Percentiles rank a stretch among this genome's conserved stretches.
phyloP scores from a whole-genome alignment of 139 green algal species.

The Zygnema cylindricum region DNA sequence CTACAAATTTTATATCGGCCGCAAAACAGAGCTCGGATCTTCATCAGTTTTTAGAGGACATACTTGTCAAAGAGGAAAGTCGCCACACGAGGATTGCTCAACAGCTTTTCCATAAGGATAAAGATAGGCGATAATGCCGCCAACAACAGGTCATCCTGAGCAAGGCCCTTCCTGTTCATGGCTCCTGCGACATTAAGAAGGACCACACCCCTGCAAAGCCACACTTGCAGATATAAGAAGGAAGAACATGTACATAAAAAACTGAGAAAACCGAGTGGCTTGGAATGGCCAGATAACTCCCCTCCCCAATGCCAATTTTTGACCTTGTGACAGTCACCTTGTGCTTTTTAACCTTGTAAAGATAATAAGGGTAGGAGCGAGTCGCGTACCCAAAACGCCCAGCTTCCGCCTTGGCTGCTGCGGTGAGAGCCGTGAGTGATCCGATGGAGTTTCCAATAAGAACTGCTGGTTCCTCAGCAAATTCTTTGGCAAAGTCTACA shows the following conservation, averaged over 20 bases:
- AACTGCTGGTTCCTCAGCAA: slow-evolving; percentile 81
- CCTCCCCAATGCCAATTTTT: no score
- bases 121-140: slow-evolving; percentile 79
- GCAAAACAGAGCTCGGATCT: no score
- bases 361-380: no score
- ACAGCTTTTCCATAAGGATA: slow-evolving; percentile 82
- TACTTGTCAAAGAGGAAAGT: slow-evolving; percentile 74
- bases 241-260: no score
- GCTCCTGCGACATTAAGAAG: slow-evolving; percentile 83
- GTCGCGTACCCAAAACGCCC: not conserved
- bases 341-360: no score
- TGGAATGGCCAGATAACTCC: no score
- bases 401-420: slow-evolving; percentile 7
- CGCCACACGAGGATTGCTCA: slow-evolving; percentile 75
- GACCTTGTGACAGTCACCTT: no score
- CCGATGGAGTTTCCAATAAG: slow-evolving; percentile 96
- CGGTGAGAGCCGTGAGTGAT: slow-evolving; percentile 74
- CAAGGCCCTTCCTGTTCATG: slow-evolving; percentile 89
- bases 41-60: no score
- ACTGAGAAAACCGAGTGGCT: no score
- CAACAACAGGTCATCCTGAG: slow-evolving; percentile 81
- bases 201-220: slow-evolving; percentile 59
- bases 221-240: not conserved
- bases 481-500: slow-evolving; percentile 76
- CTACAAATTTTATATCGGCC: no score